Evolutionary conservation across 164 flowering plant genomes (phyloP), one percentile per base, ranked within the genome.

Genomic region (Stephania japonica): DNA sequence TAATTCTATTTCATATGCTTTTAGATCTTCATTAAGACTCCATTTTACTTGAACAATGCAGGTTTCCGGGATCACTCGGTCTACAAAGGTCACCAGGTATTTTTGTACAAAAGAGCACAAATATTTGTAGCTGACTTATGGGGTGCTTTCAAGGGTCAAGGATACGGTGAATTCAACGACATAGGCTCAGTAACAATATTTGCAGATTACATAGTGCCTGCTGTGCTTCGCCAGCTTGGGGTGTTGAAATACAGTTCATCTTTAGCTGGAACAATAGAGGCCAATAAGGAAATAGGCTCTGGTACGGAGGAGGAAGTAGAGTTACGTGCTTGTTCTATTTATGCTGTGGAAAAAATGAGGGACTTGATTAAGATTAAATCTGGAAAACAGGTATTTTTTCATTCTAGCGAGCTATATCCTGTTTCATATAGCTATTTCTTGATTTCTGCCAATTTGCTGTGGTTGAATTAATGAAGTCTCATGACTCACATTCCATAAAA

Each of bases 251-350:
- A 86, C 79, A 87, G 89, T 77, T 75, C 90, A 3, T 76, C 82
- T 16, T 81, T 95, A 65, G 81, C 86, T 26, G 80, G 70, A 76
- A 76, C 53, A n/a, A 89, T 95, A 71, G 90, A 87, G 75, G 66
- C 84, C 67, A 81, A 86, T 56, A 72, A 42, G 67, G 96, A 90
- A 80, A 84, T 95, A 77, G 70, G 74, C 77, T 77, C 98, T 43
- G 98, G 99, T 73, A 90, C 86, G 70, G 97, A 95, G 80, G 96
- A 90, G 85, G 98, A 94, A 85, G 84, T 94, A 53, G 99, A 94
- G 77, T 75, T 92, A 24, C 86, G 99, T 72, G 99, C 98, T 73
- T 92, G 99, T 84, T 84, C 94, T 14, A 73, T 94, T 43, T 83
- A 88, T 85, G 99, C 96, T 53, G 98, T 92, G 74, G 97, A 91